Evolutionary conservation across 1,139 yeast genomes (phyloP).

Genomic region (Yarrowia galli): DNA sequence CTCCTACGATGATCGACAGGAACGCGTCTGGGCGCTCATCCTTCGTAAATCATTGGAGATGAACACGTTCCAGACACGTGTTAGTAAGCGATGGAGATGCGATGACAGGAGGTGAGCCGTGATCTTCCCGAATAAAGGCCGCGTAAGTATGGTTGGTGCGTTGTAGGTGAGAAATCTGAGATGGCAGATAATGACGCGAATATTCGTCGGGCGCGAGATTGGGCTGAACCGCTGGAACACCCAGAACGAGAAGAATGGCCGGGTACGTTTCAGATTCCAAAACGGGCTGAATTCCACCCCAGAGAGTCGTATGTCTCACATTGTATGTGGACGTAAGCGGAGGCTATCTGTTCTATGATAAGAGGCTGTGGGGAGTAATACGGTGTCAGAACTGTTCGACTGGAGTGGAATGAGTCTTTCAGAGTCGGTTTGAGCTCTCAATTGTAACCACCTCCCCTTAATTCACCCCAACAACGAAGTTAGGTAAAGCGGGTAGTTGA

Average conservation of each 20-base stretch:
- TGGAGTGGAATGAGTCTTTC: no score
- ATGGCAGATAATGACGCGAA: neutral
- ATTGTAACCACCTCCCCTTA: no score
- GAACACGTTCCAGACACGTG: neutral
- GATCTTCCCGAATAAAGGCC: no score
- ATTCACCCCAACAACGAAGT: no score
- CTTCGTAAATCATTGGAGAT: neutral
- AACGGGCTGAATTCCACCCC: neutral
- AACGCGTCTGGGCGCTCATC: constrained; percentile 3
- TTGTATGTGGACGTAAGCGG: neutral
- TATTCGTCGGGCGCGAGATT: no score
- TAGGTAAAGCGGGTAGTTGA: no score
- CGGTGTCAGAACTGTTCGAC: no score
- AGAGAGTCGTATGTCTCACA: neutral
- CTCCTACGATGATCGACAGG: constrained; percentile 3
- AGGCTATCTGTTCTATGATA: no score
- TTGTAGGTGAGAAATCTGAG: neutral
- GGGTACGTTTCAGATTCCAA: neutral
- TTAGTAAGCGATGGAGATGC: constrained; percentile 1
- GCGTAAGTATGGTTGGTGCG: no score
- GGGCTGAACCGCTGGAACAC: neutral
- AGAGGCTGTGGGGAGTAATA: no score
- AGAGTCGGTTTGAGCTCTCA: no score
- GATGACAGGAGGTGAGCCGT: no score
- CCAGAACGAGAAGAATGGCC: neutral